These are phyloP conservation scores for Coniella lustricola DNA, from an alignment of 2,329 filamentous ascomycete genomes.

Conservation along the genomic window DNA sequence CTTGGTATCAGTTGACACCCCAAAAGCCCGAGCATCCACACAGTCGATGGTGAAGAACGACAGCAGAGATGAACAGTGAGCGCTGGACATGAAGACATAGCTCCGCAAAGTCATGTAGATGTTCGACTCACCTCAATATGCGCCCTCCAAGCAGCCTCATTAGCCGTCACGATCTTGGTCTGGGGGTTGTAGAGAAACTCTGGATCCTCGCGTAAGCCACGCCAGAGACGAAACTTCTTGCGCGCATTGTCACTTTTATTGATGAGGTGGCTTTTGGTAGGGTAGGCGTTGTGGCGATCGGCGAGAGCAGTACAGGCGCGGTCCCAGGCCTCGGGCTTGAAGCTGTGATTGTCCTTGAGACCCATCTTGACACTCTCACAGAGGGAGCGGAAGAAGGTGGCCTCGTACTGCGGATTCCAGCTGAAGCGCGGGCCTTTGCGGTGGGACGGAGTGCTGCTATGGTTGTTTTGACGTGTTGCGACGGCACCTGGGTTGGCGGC, in stretches of 20 bases:
- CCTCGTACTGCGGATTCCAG: constrained; percentile 52
- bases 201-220: constrained; percentile 49
- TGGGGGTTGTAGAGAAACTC: constrained; percentile 48
- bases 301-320: constrained; percentile 47
- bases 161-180: constrained; percentile 45
- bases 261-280: constrained; percentile 55
- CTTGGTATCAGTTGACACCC: constrained; percentile 10
- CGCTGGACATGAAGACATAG: not conserved
- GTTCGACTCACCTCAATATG: constrained; percentile 47
- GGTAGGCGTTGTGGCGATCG: constrained; percentile 48
- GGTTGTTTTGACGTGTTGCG: constrained; percentile 20
- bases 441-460: constrained; percentile 8
- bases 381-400: constrained; percentile 54
- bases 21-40: constrained; percentile 1
- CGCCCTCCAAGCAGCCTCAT: constrained; percentile 49
- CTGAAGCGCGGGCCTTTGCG: constrained; percentile 46
- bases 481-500: constrained; percentile 11
- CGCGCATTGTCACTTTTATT: constrained; percentile 59
- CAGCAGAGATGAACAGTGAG: no score
- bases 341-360: constrained; percentile 44
- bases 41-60: constrained; percentile 1
- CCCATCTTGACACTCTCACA: constrained; percentile 53
- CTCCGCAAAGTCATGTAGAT: not conserved
- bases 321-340: constrained; percentile 56
- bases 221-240: constrained; percentile 56